Evolutionary conservation across 2,329 filamentous ascomycete genomes (phyloP).

Genomic region (Nemania sp.): DNA sequence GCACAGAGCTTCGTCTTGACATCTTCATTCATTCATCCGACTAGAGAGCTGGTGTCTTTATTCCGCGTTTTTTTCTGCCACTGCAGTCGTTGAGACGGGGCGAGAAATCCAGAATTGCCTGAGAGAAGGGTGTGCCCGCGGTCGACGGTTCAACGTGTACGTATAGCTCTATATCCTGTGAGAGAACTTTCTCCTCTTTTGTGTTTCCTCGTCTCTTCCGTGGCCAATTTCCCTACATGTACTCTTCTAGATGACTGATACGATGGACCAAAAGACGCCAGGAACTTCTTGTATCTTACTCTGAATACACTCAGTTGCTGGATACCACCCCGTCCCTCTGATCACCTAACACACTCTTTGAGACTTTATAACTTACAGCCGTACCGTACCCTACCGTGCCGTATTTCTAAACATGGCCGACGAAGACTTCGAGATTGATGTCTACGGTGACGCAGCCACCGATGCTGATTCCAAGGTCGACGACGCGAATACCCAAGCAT

Average conservation of each 20-base stretch:
- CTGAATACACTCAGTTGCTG: constrained; percentile 55
- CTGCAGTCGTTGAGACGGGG: constrained; percentile 35
- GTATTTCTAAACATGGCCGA: constrained; percentile 67
- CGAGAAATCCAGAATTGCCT: constrained; percentile 36
- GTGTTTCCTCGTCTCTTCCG: constrained; percentile 48
- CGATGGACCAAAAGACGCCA: constrained; percentile 52
- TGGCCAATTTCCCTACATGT: constrained; percentile 43
- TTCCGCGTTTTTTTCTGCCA: constrained; percentile 42
- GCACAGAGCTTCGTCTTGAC: constrained; percentile 74
- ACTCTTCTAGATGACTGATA: constrained; percentile 53
- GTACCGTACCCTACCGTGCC: constrained; percentile 38
- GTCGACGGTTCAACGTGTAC: constrained; percentile 62
- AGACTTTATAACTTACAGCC: constrained; percentile 50
- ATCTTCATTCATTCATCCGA: constrained; percentile 49
- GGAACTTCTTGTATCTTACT: constrained; percentile 57
- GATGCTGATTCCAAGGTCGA: constrained; percentile 55
- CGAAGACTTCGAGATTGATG: constrained; percentile 79
- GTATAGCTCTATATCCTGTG: constrained; percentile 61
- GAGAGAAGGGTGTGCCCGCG: constrained; percentile 36
- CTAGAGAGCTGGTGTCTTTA: constrained; percentile 27
- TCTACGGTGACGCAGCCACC: constrained; percentile 71
- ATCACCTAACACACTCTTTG: constrained; percentile 46
- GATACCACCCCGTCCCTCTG: constrained; percentile 44
- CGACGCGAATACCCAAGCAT: constrained; percentile 56
- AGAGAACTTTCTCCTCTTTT: constrained; percentile 54